These are phyloP conservation scores for Fusarium irregulare DNA, from an alignment of 2,329 filamentous ascomycete species.

Conservation along the genomic window DNA sequence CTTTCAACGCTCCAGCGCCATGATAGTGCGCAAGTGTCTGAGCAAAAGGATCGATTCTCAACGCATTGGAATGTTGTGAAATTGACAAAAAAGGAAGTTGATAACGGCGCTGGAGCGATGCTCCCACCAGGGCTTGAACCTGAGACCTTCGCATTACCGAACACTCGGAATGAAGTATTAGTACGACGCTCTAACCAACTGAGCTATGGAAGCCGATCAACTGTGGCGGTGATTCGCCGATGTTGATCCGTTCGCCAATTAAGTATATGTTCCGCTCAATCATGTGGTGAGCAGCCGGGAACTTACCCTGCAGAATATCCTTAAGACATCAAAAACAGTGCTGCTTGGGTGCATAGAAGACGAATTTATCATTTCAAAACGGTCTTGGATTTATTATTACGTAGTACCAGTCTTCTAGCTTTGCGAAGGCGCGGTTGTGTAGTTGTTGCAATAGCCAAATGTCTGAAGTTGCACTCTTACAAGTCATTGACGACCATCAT, in stretches of 20 bases:
- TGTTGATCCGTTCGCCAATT: not conserved
- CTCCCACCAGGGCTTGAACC: conserved; percentile 48
- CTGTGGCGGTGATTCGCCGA: conserved; percentile 7
- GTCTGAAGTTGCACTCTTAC: accelerated
- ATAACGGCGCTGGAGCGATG: conserved; percentile 36
- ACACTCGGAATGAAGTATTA: conserved; percentile 40
- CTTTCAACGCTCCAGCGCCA: not conserved
- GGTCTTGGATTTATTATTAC: not conserved
- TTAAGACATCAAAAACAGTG: not conserved
- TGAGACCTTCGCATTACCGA: conserved; percentile 46
- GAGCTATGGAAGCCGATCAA: conserved; percentile 47
- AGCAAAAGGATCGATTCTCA: not conserved
- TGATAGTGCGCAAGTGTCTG: not conserved
- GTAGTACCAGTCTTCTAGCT: not conserved
- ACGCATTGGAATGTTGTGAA: accelerated
- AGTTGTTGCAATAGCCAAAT: not conserved
- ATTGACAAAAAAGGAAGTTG: not conserved
- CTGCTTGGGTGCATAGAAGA: too few species aligned
- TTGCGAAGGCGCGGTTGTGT: not conserved
- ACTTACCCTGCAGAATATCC: not conserved
- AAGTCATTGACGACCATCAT: accelerated
- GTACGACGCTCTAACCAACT: conserved; percentile 49
- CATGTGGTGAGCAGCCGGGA: accelerated
- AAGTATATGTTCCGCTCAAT: accelerated
- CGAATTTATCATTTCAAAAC: not conserved